A percentile compares a stretch with the other conserved stretches of the same genome.
Evolutionary conservation across 768 basidiomycete species (phyloP).

Genomic region (Amanita molliuscula): DNA sequence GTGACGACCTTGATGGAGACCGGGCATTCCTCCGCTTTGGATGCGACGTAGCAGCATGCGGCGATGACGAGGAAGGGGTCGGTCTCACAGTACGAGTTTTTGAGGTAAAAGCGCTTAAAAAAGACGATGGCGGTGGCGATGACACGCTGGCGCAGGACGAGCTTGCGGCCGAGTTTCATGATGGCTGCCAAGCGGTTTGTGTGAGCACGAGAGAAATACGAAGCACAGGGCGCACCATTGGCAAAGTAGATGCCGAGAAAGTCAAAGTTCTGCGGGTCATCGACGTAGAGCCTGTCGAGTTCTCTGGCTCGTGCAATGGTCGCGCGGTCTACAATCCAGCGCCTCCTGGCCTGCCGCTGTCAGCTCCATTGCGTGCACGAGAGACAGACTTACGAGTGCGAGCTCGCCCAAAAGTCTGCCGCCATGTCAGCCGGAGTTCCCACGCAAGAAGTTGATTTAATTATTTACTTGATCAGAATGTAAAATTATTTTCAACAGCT

Average conservation of each 20-base stretch:
- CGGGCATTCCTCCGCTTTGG: conserved; percentile 95
- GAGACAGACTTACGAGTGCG: conserved; percentile 8
- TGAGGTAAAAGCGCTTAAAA: conserved; percentile 94
- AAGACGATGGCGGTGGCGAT: conserved; percentile 93
- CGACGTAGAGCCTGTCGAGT: conserved; percentile 72
- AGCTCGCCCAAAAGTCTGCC: conserved; percentile 11
- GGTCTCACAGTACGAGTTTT: conserved; percentile 92
- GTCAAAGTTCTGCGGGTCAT: conserved; percentile 62
- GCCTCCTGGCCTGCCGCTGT: conserved; percentile 48
- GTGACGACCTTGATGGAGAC: conserved; percentile 91
- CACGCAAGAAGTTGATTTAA: too few relatives aligned
- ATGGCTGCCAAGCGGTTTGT: conserved; percentile 43
- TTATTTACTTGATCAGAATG: too few relatives aligned
- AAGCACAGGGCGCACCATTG: conserved; percentile 40
- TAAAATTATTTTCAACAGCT: too few relatives aligned
- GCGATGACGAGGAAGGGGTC: conserved; percentile 90
- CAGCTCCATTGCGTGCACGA: background rate
- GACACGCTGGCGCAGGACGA: conserved; percentile 77
- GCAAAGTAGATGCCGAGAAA: conserved; percentile 86
- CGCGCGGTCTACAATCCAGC: conserved; percentile 84
- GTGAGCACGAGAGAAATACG: background rate
- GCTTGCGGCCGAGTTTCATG: conserved; percentile 76
- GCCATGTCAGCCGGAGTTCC: conserved; percentile 9
- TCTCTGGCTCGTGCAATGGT: conserved; percentile 64
- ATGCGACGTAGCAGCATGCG: conserved; percentile 91